Evolutionary conservation across 345 rosid genomes (phyloP).

Genomic region (Viola odorata): DNA sequence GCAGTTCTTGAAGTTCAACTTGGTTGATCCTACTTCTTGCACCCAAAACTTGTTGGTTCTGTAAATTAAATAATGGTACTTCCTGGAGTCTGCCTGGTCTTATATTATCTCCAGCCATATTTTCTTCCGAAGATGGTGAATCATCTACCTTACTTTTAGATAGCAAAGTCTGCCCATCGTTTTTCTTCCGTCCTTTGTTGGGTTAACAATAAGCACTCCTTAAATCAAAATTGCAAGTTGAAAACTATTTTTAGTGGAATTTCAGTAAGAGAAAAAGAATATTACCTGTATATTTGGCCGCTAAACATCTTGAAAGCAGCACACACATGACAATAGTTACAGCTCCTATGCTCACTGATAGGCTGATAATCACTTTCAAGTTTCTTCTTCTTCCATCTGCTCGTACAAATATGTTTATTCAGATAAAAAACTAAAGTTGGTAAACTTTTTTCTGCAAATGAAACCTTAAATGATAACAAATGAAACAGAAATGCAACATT

Average conservation of each 20-base stretch:
- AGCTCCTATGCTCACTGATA: constrained; percentile 6
- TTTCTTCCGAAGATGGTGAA: not conserved
- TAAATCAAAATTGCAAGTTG: not conserved
- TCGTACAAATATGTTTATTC: not conserved
- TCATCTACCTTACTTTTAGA: not conserved
- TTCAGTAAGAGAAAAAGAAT: not conserved
- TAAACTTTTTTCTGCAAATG: no score
- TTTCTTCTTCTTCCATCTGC: constrained; percentile 10
- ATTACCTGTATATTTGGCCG: constrained; percentile 19
- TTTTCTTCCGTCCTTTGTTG: constrained; percentile 1
- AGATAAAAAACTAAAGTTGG: not conserved
- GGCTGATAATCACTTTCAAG: not conserved
- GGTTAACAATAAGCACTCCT: not conserved
- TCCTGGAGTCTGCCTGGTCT: constrained; percentile 16
- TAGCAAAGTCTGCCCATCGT: not conserved
- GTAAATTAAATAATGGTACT: not conserved
- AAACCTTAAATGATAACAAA: not conserved
- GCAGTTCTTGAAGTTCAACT: no score
- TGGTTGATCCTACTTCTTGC: no score
- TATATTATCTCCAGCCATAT: not conserved
- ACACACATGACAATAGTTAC: constrained; percentile 3
- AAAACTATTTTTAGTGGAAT: not conserved
- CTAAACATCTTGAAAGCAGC: constrained; percentile 7
- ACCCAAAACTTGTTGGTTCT: no score
- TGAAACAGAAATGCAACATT: not conserved